Evolutionary conservation across 139 green algal species (phyloP).

Genomic region (Picochlorum sp.): DNA sequence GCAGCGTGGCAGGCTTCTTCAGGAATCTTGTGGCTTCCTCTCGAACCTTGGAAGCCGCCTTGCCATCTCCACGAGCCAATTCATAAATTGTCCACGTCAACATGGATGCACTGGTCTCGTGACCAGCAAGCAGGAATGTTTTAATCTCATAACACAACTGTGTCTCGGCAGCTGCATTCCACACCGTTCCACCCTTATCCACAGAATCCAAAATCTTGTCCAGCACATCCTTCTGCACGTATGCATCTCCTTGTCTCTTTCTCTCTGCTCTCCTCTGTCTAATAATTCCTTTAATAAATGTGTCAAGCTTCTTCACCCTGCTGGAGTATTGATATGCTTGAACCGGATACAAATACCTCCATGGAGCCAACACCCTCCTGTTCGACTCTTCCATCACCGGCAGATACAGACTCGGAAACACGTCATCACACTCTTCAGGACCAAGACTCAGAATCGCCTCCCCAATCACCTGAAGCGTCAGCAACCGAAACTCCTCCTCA

Average conservation of each 20-base stretch:
- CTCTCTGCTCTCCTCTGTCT: conserved; percentile 26
- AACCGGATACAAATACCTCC: conserved; percentile 64
- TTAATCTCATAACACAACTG: conserved; percentile 96
- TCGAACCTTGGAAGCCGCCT: conserved; percentile 31
- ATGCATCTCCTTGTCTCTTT: background rate
- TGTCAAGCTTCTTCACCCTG: conserved; percentile 58
- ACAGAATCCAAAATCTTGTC: conserved; percentile 19
- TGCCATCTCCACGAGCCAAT: conserved; percentile 35
- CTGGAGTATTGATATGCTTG: conserved; percentile 23
- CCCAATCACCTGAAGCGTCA: conserved; percentile 91
- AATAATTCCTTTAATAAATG: conserved; percentile 63
- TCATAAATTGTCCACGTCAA: conserved; percentile 82
- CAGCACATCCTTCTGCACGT: conserved; percentile 14
- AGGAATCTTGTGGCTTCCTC: background rate
- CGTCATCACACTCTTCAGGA: conserved; percentile 79
- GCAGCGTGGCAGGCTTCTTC: conserved; percentile 19
- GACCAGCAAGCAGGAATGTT: conserved; percentile 90
- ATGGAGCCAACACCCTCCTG: conserved; percentile 66
- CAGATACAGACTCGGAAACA: conserved; percentile 89
- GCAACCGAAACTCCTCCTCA: conserved; percentile 79
- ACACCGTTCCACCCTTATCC: conserved; percentile 48
- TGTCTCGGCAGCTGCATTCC: conserved; percentile 49
- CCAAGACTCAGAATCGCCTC: conserved; percentile 77
- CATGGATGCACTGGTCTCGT: conserved; percentile 91
- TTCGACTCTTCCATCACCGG: conserved; percentile 93